Conservation (phyloP, 306 rosid genomes). For the Quercus bicolor region DNA sequence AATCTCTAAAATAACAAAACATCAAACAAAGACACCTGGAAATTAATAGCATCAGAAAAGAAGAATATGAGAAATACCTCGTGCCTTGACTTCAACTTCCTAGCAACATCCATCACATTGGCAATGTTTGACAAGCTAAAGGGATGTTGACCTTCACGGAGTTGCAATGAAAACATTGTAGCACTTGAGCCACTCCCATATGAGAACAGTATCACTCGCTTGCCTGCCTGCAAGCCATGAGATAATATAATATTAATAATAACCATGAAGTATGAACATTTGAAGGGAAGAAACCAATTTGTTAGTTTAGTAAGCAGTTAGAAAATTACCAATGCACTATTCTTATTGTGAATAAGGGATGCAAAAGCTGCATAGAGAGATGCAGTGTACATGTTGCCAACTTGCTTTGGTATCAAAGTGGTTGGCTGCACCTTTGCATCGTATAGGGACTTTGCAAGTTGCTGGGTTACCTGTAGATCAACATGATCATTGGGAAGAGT, state of each 20-base stretch:
- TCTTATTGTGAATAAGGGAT: constrained; percentile 80
- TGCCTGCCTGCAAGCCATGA: constrained; percentile 55
- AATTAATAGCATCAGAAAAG: constrained; percentile 2
- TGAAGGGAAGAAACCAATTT: not conserved
- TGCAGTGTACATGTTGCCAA: constrained; percentile 99
- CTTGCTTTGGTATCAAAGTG: constrained; percentile 90
- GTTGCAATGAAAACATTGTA: constrained; percentile 81
- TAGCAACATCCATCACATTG: constrained; percentile 60
- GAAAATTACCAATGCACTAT: constrained; percentile 61
- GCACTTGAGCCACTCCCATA: constrained; percentile 93
- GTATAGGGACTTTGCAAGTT: constrained; percentile 79
- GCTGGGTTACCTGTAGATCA: constrained; percentile 70
- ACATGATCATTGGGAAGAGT: constrained; percentile 12
- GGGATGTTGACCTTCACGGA: constrained; percentile 54
- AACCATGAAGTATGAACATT: constrained; percentile 19
- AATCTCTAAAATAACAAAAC: not conserved
- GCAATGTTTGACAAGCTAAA: constrained; percentile 89
- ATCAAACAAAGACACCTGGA: not conserved
- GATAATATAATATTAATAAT: constrained; percentile 11
- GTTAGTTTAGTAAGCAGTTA: constrained; percentile 4
- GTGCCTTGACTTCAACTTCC: constrained; percentile 82
- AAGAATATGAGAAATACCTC: constrained; percentile 57
- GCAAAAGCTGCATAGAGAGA: constrained; percentile 95
- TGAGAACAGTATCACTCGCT: constrained; percentile 79
- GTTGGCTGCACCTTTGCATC: constrained; percentile 86